phyloP scores from a whole-genome alignment of 768 basidiomycete genomes.

The Termitomyces sp. region DNA sequence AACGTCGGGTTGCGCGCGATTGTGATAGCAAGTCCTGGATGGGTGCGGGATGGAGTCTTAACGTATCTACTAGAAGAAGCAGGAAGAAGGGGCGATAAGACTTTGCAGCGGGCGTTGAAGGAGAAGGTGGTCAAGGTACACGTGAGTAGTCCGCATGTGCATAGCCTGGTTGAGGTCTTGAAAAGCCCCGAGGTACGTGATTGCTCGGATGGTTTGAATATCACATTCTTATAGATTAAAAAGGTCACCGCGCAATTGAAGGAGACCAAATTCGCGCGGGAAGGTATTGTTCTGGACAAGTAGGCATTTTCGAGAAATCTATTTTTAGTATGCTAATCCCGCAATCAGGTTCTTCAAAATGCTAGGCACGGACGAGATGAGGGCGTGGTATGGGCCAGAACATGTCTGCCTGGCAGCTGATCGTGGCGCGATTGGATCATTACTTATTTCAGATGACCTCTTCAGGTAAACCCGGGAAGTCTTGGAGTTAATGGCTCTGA shows the following conservation, averaged over 20 bases:
- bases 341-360: constrained; percentile 89
- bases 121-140: constrained; percentile 91
- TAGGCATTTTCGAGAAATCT: constrained; percentile 20
- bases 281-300: constrained; percentile 90
- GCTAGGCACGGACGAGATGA: constrained; percentile 89
- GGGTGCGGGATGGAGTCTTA: constrained; percentile 86
- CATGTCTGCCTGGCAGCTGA: constrained; percentile 91
- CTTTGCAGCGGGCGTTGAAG: constrained; percentile 65
- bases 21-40: constrained; percentile 95
- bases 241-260: constrained; percentile 76
- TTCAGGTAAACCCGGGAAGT: constrained; percentile 58
- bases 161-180: constrained; percentile 89
- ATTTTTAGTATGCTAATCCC: not conserved
- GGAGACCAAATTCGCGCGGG: constrained; percentile 94
- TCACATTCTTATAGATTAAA: not conserved
- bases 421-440: constrained; percentile 88
- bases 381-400: constrained; percentile 98
- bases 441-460: constrained; percentile 91
- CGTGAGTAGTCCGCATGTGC: constrained; percentile 89
- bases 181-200: constrained; percentile 82
- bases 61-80: constrained; percentile 85
- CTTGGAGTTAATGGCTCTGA: not conserved
- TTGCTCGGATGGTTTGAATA: not conserved
- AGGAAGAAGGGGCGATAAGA: constrained; percentile 73
- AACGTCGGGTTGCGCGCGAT: constrained; percentile 75